Conservation (phyloP, 345 rosid species). For the Citrus australasica region DNA sequence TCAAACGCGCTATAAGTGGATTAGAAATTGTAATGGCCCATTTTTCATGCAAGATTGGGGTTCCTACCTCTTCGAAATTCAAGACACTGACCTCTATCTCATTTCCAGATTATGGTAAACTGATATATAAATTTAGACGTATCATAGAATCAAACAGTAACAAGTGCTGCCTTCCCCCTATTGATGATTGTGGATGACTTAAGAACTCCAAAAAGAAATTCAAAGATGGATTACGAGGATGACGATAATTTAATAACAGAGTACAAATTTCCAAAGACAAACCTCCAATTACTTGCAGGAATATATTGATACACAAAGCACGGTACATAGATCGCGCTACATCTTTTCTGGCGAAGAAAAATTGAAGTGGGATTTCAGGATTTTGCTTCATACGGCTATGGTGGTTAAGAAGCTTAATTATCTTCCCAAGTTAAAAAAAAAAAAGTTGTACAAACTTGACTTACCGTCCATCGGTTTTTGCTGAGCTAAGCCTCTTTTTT, state of each 20-base stretch:
- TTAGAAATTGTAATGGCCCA: not conserved
- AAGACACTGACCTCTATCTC: not conserved
- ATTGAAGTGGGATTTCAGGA: conserved; percentile 6
- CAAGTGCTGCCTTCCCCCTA: not conserved
- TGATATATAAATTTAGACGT: not conserved
- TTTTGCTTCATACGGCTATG: conserved; percentile 1
- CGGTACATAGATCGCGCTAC: not conserved
- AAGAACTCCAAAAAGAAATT: not conserved
- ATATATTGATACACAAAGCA: conserved; percentile 8
- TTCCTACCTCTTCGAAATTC: not conserved
- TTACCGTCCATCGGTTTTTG: conserved; percentile 1
- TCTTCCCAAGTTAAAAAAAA: not conserved
- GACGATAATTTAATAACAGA: not conserved
- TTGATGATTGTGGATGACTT: not conserved
- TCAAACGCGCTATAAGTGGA: not conserved
- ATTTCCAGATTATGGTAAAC: not conserved
- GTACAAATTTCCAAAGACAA: not conserved
- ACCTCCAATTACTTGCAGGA: not conserved
- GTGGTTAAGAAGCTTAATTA: not conserved
- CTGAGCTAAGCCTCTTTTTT: conserved; percentile 34
- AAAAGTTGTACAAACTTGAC: not conserved
- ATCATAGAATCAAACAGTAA: not conserved
- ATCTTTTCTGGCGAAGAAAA: not conserved
- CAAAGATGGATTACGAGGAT: not conserved
- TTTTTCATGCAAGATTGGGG: not conserved